Evolutionary conservation across 2,329 filamentous ascomycete species (phyloP).

Genomic region (Sarocladiaceae sp.): DNA sequence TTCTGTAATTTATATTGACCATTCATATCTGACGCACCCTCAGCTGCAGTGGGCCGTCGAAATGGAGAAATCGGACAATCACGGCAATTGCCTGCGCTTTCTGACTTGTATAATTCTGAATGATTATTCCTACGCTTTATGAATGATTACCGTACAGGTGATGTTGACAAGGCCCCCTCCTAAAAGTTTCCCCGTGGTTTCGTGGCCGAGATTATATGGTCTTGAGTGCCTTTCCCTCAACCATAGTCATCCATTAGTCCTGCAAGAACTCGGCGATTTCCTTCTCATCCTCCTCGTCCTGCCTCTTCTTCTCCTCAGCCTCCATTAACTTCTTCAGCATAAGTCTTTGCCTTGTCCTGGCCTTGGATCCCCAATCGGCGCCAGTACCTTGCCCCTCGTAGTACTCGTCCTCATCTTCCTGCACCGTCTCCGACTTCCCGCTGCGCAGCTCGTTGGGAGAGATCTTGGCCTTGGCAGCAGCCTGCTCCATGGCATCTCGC

Average conservation of each 20-base stretch:
- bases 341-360: constrained; percentile 63
- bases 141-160: not conserved
- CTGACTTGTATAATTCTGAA: not conserved
- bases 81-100: not conserved
- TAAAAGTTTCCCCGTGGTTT: no score
- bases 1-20: no score
- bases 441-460: constrained; percentile 63
- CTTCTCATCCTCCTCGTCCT: constrained; percentile 60
- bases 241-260: constrained; percentile 30
- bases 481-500: constrained; percentile 47
- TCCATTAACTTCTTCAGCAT: constrained; percentile 63
- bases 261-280: constrained; percentile 70
- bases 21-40: no score
- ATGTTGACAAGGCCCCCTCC: no score
- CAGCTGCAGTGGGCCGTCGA: no score
- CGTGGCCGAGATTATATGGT: no score
- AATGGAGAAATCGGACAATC: no score
- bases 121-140: constrained; percentile 2
- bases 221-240: no score
- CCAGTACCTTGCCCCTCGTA: constrained; percentile 40
- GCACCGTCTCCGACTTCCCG: constrained; percentile 33
- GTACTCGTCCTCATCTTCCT: constrained; percentile 47
- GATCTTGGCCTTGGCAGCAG: constrained; percentile 51
- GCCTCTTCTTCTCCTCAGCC: constrained; percentile 54
- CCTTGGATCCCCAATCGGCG: constrained; percentile 66